Evolutionary conservation across 805 yeast genomes (phyloP).

Genomic region (Wickerhamiella galacta): DNA sequence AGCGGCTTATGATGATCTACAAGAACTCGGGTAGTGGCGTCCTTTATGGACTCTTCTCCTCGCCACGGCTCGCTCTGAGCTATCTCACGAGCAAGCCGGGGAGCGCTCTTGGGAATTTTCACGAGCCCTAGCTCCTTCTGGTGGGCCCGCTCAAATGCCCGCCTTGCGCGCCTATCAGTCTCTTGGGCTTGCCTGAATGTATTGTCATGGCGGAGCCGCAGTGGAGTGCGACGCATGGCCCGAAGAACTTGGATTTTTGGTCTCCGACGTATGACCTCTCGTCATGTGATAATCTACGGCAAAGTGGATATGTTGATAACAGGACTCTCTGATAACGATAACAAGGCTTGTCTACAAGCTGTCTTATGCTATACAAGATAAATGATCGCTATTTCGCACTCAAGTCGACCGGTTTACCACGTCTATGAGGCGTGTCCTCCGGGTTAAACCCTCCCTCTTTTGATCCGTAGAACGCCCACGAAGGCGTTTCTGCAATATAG

Average conservation of each 20-base stretch:
- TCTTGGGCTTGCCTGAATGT: too few species aligned
- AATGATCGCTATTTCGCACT: neutral
- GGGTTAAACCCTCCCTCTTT: constrained; percentile 81
- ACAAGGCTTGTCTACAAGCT: too few species aligned
- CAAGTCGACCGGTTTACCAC: constrained; percentile 26
- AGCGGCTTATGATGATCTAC: constrained; percentile 33
- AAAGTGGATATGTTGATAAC: too few species aligned
- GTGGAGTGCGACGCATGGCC: too few species aligned
- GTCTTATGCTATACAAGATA: too few species aligned
- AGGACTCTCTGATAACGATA: too few species aligned
- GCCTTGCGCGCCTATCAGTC: too few species aligned
- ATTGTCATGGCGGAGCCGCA: too few species aligned
- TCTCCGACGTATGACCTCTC: too few species aligned
- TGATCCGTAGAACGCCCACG: constrained; percentile 84
- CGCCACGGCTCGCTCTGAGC: constrained; percentile 43
- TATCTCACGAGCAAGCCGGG: constrained; percentile 29
- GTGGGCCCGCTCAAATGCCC: constrained; percentile 24
- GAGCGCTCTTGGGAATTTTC: constrained; percentile 30
- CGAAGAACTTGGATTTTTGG: too few species aligned
- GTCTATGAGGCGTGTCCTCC: constrained; percentile 38
- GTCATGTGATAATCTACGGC: too few species aligned
- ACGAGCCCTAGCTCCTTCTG: constrained; percentile 28
- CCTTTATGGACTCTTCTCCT: constrained; percentile 34
- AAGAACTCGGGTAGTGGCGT: constrained; percentile 37
- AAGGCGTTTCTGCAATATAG: constrained; percentile 65